phyloP scores from a whole-genome alignment of 139 green algal genomes.

The Yamagishiella unicocca region DNA sequence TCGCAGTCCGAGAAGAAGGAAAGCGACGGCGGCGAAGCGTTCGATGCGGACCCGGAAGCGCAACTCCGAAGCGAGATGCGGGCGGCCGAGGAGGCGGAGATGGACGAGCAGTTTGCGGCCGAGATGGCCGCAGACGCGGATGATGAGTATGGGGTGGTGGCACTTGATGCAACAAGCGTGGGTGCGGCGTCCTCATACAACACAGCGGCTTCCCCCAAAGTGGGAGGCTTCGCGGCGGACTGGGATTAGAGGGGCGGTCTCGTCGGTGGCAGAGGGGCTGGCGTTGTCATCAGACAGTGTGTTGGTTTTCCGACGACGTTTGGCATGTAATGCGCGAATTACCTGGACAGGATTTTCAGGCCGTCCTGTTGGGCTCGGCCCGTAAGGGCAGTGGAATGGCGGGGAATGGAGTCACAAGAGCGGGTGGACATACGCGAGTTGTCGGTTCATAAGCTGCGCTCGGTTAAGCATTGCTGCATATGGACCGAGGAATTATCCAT shows the following conservation, averaged over 20 bases:
- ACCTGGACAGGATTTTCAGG: no score
- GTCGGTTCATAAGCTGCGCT: no score
- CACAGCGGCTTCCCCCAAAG: background rate
- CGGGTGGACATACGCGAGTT: no score
- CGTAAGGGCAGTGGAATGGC: no score
- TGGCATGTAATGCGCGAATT: no score
- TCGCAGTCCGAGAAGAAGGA: background rate
- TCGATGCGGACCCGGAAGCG: constrained; percentile 2
- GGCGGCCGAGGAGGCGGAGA: constrained; percentile 19
- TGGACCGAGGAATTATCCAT: no score
- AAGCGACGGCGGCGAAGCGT: background rate
- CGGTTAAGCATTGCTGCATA: no score
- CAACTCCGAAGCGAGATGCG: background rate
- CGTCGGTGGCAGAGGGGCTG: no score
- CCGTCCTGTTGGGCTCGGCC: no score
- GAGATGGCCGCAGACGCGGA: constrained; percentile 7
- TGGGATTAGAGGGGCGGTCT: constrained; percentile 24
- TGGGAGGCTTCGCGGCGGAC: constrained; percentile 6
- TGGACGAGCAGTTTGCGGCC: constrained; percentile 7
- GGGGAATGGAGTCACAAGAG: no score
- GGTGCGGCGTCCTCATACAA: background rate
- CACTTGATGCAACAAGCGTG: background rate
- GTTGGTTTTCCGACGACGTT: no score
- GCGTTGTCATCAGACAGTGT: no score
- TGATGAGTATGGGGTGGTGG: background rate